Base-by-base conservation (phyloP, 805 yeast genomes). In the Pichia nakasei region DNA sequence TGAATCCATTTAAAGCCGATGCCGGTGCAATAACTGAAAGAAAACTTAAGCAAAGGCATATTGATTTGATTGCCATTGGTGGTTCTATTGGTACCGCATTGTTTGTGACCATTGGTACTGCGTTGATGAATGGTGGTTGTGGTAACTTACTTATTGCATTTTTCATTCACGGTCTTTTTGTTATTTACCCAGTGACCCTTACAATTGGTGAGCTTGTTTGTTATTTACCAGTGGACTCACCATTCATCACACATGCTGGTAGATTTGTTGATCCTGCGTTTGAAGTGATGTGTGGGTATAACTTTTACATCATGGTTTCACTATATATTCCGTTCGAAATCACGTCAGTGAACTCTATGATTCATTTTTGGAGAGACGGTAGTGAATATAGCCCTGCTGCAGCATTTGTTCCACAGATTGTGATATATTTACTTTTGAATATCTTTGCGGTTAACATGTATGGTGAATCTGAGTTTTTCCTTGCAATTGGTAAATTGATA, bases 391-490 rank as follows among this genome's bases (percentile, higher is more conserved):
- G 79, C 1, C 82, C 91, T 0, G 94, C 80, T 0, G 81, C 76
- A 18, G 74, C 88, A 3, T 66, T 86, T 47, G 71, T 74, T 1
- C 70, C 85, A 2, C 89, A 82, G 59, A 69, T 80, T 19, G 76
- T 71, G 2, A 57, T 85, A 18, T 83, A 85, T 55, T 65, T 82
- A 22, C 22, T 73, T 24, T 75, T 86, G 47, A 83, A 86, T 48
- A 57, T 84, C 9, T 78, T 82, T 55, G 88, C 91, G 0, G 95
- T 86, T 22, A 68, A 68, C 35, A 72, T 73, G 48, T 86, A 82
- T 53, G 96, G 96, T 27, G 95, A 86, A 58, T 69, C 80, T 21
- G 95, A 86, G 61, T 87, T 85, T 56, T 80, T 83, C 81, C 64
- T 85, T 19, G 76, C 89, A 2, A 67, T 85, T 24, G 82, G 85